A percentile compares a stretch with the other conserved stretches of the same genome.
These are phyloP conservation scores for Salix dunnii DNA, from an alignment of 345 rosid species.

Conservation along the genomic window DNA sequence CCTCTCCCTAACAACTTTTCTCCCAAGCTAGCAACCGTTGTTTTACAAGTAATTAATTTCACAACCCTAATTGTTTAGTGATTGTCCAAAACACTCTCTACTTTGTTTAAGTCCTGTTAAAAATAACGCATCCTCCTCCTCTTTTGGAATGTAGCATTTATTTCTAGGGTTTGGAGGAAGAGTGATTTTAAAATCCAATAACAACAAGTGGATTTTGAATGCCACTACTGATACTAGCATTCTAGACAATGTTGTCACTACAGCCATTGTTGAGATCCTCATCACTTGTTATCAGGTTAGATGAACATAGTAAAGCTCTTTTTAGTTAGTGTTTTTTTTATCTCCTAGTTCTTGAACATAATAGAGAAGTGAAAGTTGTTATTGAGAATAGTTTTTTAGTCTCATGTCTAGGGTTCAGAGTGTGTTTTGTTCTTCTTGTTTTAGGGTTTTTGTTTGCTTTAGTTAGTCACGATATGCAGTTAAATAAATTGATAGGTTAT, in stretches of 20 bases:
- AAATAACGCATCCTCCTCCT: background rate
- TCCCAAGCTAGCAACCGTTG: too few species aligned
- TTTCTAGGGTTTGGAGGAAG: conserved; percentile 17
- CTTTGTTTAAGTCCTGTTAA: background rate
- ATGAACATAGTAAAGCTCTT: background rate
- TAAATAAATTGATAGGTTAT: conserved; percentile 49
- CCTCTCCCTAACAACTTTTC: too few species aligned
- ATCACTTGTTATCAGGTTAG: conserved; percentile 78
- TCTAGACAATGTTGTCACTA: conserved; percentile 38
- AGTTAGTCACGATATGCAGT: background rate
- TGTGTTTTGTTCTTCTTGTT: background rate
- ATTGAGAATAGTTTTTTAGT: background rate
- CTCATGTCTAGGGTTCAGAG: background rate
- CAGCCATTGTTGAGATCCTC: conserved; percentile 50
- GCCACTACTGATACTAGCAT: conserved; percentile 48
- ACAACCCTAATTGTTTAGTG: too few species aligned
- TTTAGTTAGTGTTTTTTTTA: background rate
- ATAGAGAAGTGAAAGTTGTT: background rate
- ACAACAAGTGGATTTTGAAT: conserved; percentile 25
- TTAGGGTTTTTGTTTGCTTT: background rate
- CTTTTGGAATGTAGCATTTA: background rate
- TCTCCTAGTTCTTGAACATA: background rate
- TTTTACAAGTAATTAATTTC: too few species aligned
- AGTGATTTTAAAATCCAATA: background rate
- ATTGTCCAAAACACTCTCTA: background rate